Evolutionary conservation across 2,329 filamentous ascomycete genomes (phyloP), one percentile per base, ranked within the genome.

Genomic region (Fusarium pininemorale): DNA sequence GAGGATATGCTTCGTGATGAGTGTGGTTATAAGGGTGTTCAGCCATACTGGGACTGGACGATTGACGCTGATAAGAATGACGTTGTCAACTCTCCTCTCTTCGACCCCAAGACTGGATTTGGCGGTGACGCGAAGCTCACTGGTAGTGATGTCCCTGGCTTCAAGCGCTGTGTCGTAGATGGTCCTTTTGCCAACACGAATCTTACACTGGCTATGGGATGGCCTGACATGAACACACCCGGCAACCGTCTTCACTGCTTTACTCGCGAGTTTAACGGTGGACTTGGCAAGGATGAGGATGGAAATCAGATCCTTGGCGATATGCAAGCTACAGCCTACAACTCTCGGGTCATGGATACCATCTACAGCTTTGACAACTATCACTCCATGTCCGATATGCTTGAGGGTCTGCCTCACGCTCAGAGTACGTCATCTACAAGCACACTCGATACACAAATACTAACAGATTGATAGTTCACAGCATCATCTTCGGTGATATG

Each of bases 401-500:
- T 70, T 14, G 67, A 70, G 41, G 66, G 67, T 4, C 8, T 70
- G 6, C 67, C 67, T 16, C 67, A 70, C 39, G 66, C 66, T 12
- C 67, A 70, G 18, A 70, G 67, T 70, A 65, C 13, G 59, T 37
- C 12, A 11, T 51, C 6, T 2, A 4, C 2, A 14, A 6, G 5
- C 2, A 12, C 14, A 4, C 3, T 6, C 8, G 1, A 15, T 28
- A 2, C 5, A 1, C 3, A 16, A 0, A 32, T 18, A 13, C 15
- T 50, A 18, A 50, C 30, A 10, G 5, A 3, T 20, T 9, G 1
- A 10, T 20, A 70, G 67, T 70, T 7, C 67, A 70, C 37, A 70
- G 66, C 30, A 28, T 70, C 28, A 77, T 78, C 45, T 76, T 75
- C 0, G 76, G 76, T 14, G 76, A 78, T 5, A 78, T 78, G 75